Evolutionary conservation across 2,329 filamentous ascomycete genomes (phyloP), one percentile per base, ranked within the genome.

Genomic region (Penicillium sp.): DNA sequence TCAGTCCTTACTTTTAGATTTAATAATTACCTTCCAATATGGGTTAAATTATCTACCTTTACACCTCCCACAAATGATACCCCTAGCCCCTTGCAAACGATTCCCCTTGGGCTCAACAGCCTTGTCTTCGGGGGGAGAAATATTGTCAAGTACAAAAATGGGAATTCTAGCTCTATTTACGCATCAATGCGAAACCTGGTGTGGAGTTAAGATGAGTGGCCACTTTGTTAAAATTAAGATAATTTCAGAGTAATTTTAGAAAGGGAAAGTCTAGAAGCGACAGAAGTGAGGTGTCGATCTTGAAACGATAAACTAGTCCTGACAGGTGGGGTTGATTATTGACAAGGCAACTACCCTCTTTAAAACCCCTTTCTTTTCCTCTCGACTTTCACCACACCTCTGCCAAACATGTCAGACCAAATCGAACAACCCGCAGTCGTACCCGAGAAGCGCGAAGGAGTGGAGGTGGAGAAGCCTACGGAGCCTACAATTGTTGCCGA

Each of bases 391-490:
- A n/a, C 21, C 18, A 16, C 29, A 9, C 24, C 45, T 32, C 29
- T 47, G 32, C n/a, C 34, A 39, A 53, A 31, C 36, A 67, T 66
- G 63, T 54, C 63, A 5, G 62, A 66, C 14, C 52, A 64, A 43
- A 49, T 57, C 31, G 60, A 65, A 47, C 58, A 63, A 43, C 43
- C 60, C 9, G 50, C 47, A 29, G 52, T 57, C 36, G 56, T 57
- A 40, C 48, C 55, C 21, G 55, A 58, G 40, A 59, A 64, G 47
- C 46, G 32, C n/a, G 57, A 62, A 32, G 56, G 61, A 24, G 40
- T 55, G 21, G 45, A 49, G 34, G 55, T 48, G 47, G 57, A 56
- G 43, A 54, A 60, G 49, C 43, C 54, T 14, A 52, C 40, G 18
- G 57, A 61, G 39, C 42, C 55, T 34, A 31, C 59, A 29, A 49